Evolutionary conservation across 305 asterid species (phyloP).

Genomic region (Fraxinus albicans): DNA sequence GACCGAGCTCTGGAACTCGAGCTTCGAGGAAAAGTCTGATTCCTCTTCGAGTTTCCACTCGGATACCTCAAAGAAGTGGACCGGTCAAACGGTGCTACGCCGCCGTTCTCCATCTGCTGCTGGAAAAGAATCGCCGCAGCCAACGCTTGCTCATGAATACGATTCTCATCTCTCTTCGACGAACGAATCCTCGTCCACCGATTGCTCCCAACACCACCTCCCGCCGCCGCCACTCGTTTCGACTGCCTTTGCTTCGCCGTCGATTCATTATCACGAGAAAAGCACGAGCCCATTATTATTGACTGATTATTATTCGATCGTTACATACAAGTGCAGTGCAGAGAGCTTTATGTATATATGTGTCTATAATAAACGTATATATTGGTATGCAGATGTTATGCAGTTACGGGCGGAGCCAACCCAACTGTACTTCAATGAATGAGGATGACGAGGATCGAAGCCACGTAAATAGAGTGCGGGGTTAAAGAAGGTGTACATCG

Average conservation of each 20-base stretch:
- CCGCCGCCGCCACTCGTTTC: conserved; percentile 45
- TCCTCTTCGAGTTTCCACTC: conserved; percentile 47
- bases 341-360: not conserved
- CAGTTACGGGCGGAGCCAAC: conserved; percentile 18
- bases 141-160: conserved; percentile 72
- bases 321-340: conserved; percentile 31
- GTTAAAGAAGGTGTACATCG: conserved; percentile 27
- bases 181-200: conserved; percentile 75
- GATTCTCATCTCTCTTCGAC: conserved; percentile 61
- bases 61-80: conserved; percentile 82
- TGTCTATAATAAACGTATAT: not conserved
- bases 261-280: conserved; percentile 60
- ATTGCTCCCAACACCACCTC: conserved; percentile 51
- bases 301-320: conserved; percentile 25
- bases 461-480: conserved; percentile 24
- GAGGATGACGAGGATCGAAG: conserved; percentile 27
- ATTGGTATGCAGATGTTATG: conserved; percentile 23
- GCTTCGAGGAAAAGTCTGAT: conserved; percentile 69
- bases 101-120: conserved; percentile 74
- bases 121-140: conserved; percentile 92
- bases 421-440: conserved; percentile 19
- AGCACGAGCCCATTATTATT: conserved; percentile 66
- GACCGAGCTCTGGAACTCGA: conserved; percentile 90
- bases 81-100: conserved; percentile 70
- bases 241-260: conserved; percentile 55